Evolutionary conservation across 306 rosid species (phyloP).

Genomic region (Prunus davidiana): DNA sequence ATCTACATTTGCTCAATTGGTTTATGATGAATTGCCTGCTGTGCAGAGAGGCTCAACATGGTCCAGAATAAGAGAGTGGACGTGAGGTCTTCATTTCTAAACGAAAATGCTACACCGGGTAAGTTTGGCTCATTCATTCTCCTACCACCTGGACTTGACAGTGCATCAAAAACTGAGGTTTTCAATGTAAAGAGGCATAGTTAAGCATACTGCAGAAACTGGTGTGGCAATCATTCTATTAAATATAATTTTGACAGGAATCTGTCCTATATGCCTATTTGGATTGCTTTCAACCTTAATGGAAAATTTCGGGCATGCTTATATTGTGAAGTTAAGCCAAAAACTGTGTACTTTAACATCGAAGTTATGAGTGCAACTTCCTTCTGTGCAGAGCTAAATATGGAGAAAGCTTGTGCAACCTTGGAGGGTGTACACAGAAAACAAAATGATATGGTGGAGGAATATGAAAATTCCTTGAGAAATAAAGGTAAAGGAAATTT

Average conservation of each 20-base stretch:
- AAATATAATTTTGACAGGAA: too few species aligned
- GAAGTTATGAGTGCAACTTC: constrained; percentile 5
- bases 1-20: neutral
- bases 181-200: constrained; percentile 12
- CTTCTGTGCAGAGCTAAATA: constrained; percentile 17
- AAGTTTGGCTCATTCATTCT: constrained; percentile 27
- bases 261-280: neutral
- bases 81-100: constrained; percentile 26
- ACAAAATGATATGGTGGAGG: constrained; percentile 25
- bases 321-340: neutral
- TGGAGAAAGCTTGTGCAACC: neutral
- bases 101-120: constrained; percentile 30
- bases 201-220: neutral
- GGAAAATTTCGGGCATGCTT: neutral
- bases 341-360: neutral
- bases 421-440: constrained; percentile 29
- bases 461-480: constrained; percentile 23
- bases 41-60: constrained; percentile 39
- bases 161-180: constrained; percentile 44
- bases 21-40: constrained; percentile 15
- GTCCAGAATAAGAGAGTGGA: constrained; percentile 16
- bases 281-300: neutral
- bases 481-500: constrained; percentile 32
- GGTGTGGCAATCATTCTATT: neutral
- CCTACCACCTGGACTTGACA: constrained; percentile 31